Base-by-base conservation (phyloP, 2,329 filamentous ascomycete species). In the Sordariomycetes sp. region DNA sequence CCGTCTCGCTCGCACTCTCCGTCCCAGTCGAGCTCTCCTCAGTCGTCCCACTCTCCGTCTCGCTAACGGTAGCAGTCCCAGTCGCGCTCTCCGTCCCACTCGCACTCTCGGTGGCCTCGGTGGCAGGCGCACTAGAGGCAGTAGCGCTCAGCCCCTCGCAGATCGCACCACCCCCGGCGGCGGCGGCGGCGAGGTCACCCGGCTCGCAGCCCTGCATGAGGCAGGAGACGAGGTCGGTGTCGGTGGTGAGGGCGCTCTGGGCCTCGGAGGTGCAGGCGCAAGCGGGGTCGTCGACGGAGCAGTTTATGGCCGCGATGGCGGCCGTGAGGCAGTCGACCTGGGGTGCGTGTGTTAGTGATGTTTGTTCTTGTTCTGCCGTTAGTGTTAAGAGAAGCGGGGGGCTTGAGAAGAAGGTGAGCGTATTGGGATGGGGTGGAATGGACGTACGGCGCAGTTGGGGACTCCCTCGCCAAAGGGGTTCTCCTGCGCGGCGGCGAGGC, bases 401-500 rank as follows among this genome's bases (percentile, higher is more conserved):
- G 17, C 39, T 1, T 1, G 28, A n/a, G 3, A 24, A n/a, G 54
- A 32, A 28, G 22, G 25, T 39, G 36, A 10, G 15, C 3, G 6
- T 4, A n/a, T n/a, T 45, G n/a, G 39, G 15, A 42, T 8, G 13
- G 8, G 39, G 15, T 7, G 22, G 34, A n/a, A 34, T 15, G 6
- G 39, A 56, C 55, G 20, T 57, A 53, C 55, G 42, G 55, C 55
- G 55, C 55, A 57, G 35, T 52, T 17, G 50, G 55, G 55, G 32
- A 55, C 48, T 24, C 59, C 55, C 54, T 62, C 60, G 13, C 54
- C 66, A 36, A 53, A 60, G 34, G 54, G 63, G 59, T 69, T 72
- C 52, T 72, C 69, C 36, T 69, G 70, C 7, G 70, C 69, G 50
- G 55, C 48, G 32, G 32, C 48, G 13, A 57, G 55, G 50, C 55